Evolutionary conservation across 2,329 filamentous ascomycete genomes (phyloP), one percentile per base, ranked within the genome.

Genomic region (Aspergillus tanneri): DNA sequence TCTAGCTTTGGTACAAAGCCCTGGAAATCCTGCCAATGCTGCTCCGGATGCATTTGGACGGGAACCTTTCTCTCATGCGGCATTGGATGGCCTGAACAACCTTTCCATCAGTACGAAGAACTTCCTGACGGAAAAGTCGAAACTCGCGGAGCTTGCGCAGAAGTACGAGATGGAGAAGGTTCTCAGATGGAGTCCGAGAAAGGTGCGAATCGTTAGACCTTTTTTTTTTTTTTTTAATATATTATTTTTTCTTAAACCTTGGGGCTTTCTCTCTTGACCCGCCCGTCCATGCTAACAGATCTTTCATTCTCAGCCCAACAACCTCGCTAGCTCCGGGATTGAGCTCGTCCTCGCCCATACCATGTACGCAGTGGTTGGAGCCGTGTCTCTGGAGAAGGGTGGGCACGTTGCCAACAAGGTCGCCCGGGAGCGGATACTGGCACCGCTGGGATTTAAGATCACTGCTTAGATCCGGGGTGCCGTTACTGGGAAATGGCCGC

Each of bases 381-480:
- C 93, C 9, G 72, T 99, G 44, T 85, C 90, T n/a, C 75, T 99
- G 63, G 90, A 96, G 69, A 84, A 87, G 58, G 93, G 93, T 38
- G 87, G 86, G 28, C 84, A 85, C 36, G 81, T 87, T 46, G 90
- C 92, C 49, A 86, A 84, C 55, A 79, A 82, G 67, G 72, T 95
- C 44, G 84, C 88, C 38, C 82, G 84, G 64, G 87, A 96, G 59
- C 84, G 85, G 69, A 85, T 96, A 68, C 71, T 96, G 62, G 75
- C 69, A 55, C 74, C 73, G 19, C 59, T 76, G 53, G 74, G 74
- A 22, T 57, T 75, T 53, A 64, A 68, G 47, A 61, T 61, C 45
- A 45, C 55, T 48, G 54, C 48, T 46, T 55, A 50, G n/a, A 52
- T 52, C 55, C 40, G 47, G 53, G 39, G 55, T 39, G 48, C 51